Conservation (phyloP, 2,329 filamentous ascomycete species). For the Beauveria australis region DNA sequence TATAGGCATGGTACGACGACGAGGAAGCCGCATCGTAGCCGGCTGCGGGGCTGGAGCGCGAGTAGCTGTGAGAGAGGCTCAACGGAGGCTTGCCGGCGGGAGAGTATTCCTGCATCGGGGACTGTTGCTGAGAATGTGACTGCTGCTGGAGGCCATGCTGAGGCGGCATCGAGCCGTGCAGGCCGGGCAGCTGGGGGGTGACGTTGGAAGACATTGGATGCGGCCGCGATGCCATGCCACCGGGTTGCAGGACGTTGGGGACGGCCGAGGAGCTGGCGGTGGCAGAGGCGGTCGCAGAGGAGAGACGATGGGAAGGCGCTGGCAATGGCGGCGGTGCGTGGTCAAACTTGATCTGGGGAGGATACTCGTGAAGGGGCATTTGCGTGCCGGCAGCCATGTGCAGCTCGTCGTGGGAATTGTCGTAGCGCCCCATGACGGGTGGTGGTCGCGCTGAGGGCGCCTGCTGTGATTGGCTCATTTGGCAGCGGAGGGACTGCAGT, state of each 20-base stretch:
- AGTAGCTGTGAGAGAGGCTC: slow-evolving; percentile 65
- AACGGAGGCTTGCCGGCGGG: slow-evolving; percentile 60
- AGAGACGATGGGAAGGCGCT: slow-evolving; percentile 24
- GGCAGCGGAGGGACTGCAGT: neutral
- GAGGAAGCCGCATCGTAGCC: slow-evolving; percentile 47
- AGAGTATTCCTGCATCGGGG: slow-evolving; percentile 47
- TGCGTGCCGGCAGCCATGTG: slow-evolving; percentile 42
- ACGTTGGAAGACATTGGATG: slow-evolving; percentile 33
- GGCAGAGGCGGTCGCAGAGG: slow-evolving; percentile 7
- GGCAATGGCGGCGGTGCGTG: slow-evolving; percentile 30
- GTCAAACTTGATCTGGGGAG: slow-evolving; percentile 45
- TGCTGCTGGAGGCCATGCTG: slow-evolving; percentile 26
- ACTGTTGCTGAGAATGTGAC: slow-evolving; percentile 24
- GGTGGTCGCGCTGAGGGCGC: slow-evolving; percentile 24
- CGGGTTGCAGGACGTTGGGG: slow-evolving; percentile 52
- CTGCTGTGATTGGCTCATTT: slow-evolving; percentile 35
- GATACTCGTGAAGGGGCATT: slow-evolving; percentile 34
- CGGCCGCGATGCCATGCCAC: slow-evolving; percentile 33
- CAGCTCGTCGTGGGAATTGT: slow-evolving; percentile 39
- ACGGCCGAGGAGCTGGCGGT: slow-evolving; percentile 29
- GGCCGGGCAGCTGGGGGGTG: slow-evolving; percentile 37
- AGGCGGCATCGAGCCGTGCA: slow-evolving; percentile 33
- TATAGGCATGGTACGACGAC: slow-evolving; percentile 48
- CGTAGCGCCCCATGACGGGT: slow-evolving; percentile 15
- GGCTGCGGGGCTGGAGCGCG: slow-evolving; percentile 71